Base-by-base conservation (phyloP, 352 stramenopile genomes). In the Globisporangium iwayamae region DNA sequence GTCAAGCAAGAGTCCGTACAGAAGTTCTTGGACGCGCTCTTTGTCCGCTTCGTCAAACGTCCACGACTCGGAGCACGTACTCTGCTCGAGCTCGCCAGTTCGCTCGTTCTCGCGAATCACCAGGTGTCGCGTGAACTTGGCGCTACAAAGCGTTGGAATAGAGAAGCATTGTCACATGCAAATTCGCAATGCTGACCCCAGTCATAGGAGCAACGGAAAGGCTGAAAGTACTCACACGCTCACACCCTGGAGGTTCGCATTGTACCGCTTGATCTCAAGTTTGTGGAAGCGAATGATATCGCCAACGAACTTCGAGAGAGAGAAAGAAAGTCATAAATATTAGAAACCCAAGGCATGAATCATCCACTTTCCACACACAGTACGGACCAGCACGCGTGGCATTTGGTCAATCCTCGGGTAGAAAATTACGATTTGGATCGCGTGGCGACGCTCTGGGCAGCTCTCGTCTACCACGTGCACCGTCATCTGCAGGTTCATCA, bases 221-320 rank as follows among this genome's bases (percentile, higher is more conserved):
- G 4, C 11, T 57, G 34, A 13, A 25, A 3, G 58, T 11, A 28
- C 81, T 53, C 71, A 92, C 83, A 62, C 63, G 55, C 70, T 70
- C 16, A 91, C 51, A 5, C 82, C 84, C 68, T 93, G 84, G 5
- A 84, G 69, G 32, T 63, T 76, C 38, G 83, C 72, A 36, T 81
- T 68, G 50, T 83, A 90, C 9, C 75, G 70, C 46, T 91, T 87
- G 45, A 93, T 81, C n/a, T 74, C 68, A 1, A 91, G 66, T 50
- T 85, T 83, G 70, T 93, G 85, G 66, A 93, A 90, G 6, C 85
- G 85, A 62, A 93, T 82, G 45, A 93, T 73, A 54, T 93, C 85
- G 43, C 85, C 85, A 25, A 89, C 78, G 43, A 76, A 79, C 84
- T 93, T 41, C 16, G 14, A 18, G 22, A n/a, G 4, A 34, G 25